Base-by-base conservation (phyloP, 2,329 filamentous ascomycete species). In the Fusarium duplospermum region DNA sequence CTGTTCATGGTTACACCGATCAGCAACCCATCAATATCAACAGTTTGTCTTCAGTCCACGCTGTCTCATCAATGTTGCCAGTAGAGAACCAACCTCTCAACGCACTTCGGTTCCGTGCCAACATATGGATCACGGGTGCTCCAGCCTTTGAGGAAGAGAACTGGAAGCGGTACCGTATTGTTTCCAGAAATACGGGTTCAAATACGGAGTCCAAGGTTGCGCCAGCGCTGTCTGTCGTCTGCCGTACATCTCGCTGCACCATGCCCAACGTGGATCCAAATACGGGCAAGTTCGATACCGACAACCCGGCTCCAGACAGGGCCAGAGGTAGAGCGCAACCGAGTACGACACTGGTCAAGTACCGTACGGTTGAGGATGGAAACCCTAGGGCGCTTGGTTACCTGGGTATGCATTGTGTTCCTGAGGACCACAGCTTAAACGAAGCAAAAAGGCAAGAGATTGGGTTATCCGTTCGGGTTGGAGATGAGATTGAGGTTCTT, bases 321-420 rank as follows among this genome's bases (percentile, higher is more conserved):
- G 73, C 69, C 7, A 76, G 69, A 54, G 79, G 77, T 0, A 78
- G 61, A 6, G 73, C 77, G 0, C 79, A 80, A 62, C 79, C 79
- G 0, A 79, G 78, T 16, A 75, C 79, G 9, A 76, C 79, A 0
- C 16, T 80, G 38, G 52, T 77, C 1, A 56, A 74, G 31, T 18
- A 76, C 18, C 71, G 79, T 0, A 80, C 71, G 1, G 71, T 78
- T 0, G 79, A 80, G 33, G 54, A 68, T 13, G 79, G 79, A 2
- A 80, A 80, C 11, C 73, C 71, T 0, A 73, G 57, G 14, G 79
- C 79, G 18, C 62, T 80, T 20, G 79, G 79, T 0, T 80, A 80
- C 22, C 31, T 80, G 16, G 79, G 79, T 3, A 79, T 80, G 76
- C 79, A 80, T 40, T 78, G 77, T n/a, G 79, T 80, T 2, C 79